Evolutionary conservation across 2,329 filamentous ascomycete species (phyloP), one percentile per base, ranked within the genome.

Genomic region (Elsinoe arachidis): DNA sequence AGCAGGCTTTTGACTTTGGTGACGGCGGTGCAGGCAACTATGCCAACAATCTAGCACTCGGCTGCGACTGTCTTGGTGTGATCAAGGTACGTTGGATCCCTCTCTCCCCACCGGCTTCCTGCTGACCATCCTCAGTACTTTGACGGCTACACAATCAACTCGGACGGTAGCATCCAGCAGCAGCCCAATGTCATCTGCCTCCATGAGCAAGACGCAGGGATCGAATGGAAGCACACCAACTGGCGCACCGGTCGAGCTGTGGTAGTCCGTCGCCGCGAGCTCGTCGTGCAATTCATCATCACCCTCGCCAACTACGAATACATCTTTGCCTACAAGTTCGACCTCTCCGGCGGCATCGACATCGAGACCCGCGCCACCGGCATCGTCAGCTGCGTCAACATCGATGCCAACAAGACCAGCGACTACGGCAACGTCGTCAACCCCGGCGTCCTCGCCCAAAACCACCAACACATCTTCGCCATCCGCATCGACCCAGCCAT

Each of bases 231-330:
- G 65, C 84, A 87, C 69, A 85, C 83, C 4, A 86, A 87, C 71
- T 85, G 80, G 73, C 76, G 84, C 3, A 87, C 82, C 0, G 75
- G 76, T 26, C 76, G 81, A 1, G 82, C 82, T 0, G 81, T 83
- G 1, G 81, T 86, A 0, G 80, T 80, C 0, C 75, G 85, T 6
- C 75, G 78, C 58, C 78, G 84, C 0, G 80, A 85, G 62, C 75
- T 87, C 2, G 82, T 87, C 0, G 68, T 87, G 2, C 84, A 87
- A 63, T 84, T 80, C 65, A 83, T 87, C 68, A 81, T 84, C 61
- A 87, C 84, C 0, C 76, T 87, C 1, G 81, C 81, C 17, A 87
- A 88, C 70, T 87, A 88, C 72, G 84, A 87, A 65, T 87, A 87
- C 65, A 78, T 86, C 39, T 80, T 87, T 58, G 78, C 79, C 1